Evolutionary conservation across 352 stramenopile species (phyloP), one percentile per base, ranked within the genome.

Genomic region (Globisporangium barbulae): DNA sequence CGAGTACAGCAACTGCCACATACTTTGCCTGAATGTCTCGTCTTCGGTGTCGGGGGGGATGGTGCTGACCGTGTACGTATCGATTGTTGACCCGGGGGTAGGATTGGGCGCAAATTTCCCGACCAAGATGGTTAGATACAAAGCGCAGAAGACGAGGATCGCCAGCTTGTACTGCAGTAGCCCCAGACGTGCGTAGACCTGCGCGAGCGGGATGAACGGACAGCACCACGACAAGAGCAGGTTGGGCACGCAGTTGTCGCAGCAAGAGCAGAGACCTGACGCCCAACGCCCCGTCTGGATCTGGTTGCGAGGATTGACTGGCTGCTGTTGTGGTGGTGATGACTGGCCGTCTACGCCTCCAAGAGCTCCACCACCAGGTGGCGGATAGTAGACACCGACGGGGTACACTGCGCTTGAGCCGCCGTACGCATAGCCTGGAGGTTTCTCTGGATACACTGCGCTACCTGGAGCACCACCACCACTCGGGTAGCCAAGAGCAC

Each of bases 171-270:
- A n/a, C 47, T 25, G 12, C 45, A 35, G 39, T 13, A 74, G 3
- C 9, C 68, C 71, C 19, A 75, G 17, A 13, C 71, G 59, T 30
- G 68, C 54, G n/a, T 61, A 65, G 39, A 75, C 61, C 28, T 81
- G 73, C 0, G 70, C 70, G 5, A 81, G 31, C 22, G 70, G 47
- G 19, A 81, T 53, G 61, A 58, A 81, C 53, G 73, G 70, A 9
- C 53, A 74, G 50, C 63, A 69, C 17, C 22, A 69, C 13, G 68
- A 35, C 63, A 78, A 61, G 17, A 21, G 35, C 49, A 65, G 68
- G 61, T 78, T 81, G 13, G 73, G 68, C 25, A 72, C 53, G 48
- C 57, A 63, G 45, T 64, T 15, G 56, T 72, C 59, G 41, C 58
- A 72, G 61, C 70, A 78, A 15, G 62, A 53, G 54, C 61, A 81